A percentile compares a stretch with the other conserved stretches of the same genome.
Evolutionary conservation across 257 asterid genomes (phyloP).

Genomic region (Cordia subcordata): DNA sequence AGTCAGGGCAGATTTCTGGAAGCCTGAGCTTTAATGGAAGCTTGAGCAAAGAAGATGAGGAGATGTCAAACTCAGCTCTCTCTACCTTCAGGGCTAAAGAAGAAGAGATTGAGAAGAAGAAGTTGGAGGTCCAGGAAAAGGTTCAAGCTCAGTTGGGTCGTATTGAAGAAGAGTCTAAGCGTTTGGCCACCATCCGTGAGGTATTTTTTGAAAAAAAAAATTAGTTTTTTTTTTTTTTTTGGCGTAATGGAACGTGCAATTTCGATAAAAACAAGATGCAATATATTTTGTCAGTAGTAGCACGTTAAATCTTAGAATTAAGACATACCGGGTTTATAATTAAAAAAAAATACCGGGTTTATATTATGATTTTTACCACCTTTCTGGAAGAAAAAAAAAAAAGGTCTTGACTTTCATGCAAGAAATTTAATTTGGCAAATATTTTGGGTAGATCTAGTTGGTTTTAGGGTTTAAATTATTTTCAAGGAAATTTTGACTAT

Average conservation of each 20-base stretch:
- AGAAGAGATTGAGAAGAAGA: conserved; percentile 97
- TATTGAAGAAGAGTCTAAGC: conserved; percentile 88
- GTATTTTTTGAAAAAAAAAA: conserved; percentile 21
- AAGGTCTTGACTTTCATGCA: neutral
- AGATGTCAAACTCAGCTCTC: conserved; percentile 88
- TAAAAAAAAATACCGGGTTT: no score
- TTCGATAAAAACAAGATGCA: no score
- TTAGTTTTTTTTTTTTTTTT: conserved; percentile 1
- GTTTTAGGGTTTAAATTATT: neutral
- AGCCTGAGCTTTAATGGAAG: conserved; percentile 74
- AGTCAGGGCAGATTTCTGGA: conserved; percentile 74
- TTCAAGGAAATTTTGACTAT: no score
- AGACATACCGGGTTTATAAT: no score
- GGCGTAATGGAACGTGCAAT: no score
- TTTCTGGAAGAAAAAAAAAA: neutral
- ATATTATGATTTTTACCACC: no score
- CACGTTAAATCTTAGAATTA: no score
- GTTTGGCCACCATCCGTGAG: conserved; percentile 86
- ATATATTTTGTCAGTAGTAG: no score
- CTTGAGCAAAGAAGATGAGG: conserved; percentile 76
- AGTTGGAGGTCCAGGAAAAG: conserved; percentile 80
- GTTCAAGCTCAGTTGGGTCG: conserved; percentile 94
- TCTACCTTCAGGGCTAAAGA: conserved; percentile 87
- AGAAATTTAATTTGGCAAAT: neutral
- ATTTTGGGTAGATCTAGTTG: neutral